Evolutionary conservation across 176 grass and related monocot genomes (phyloP).

Genomic region (Carex myosuroides): DNA sequence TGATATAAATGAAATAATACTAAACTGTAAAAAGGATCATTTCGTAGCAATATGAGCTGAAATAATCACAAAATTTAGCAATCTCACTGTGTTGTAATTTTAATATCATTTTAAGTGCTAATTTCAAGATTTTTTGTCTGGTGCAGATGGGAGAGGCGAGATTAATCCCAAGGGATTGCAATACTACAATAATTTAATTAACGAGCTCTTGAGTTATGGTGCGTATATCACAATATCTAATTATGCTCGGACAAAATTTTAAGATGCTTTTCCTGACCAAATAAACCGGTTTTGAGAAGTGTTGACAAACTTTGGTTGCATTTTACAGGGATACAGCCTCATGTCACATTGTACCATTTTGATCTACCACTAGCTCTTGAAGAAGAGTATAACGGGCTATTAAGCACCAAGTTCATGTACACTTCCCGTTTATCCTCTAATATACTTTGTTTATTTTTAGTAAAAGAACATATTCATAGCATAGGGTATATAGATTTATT

Average conservation of each 20-base stretch:
- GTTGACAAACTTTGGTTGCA: not conserved
- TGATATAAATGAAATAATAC: not conserved
- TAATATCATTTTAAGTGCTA: not conserved
- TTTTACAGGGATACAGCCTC: constrained; percentile 56
- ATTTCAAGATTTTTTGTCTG: not conserved
- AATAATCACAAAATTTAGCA: not conserved
- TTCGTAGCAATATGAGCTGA: not conserved
- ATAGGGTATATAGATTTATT: not conserved
- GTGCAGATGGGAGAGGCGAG: constrained; percentile 71
- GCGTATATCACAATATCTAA: not conserved
- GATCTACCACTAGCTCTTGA: constrained; percentile 69
- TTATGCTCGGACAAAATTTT: not conserved
- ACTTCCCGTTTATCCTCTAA: not conserved
- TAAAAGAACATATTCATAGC: not conserved
- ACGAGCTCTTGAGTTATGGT: constrained; percentile 56
- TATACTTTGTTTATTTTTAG: not conserved
- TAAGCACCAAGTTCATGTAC: constrained; percentile 62
- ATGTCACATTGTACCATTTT: constrained; percentile 66
- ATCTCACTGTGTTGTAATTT: not conserved
- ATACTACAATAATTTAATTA: constrained; percentile 76
- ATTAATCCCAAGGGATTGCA: constrained; percentile 77
- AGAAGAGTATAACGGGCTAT: constrained; percentile 51
- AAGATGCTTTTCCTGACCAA: not conserved
- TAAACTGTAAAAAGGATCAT: not conserved
- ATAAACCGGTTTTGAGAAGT: not conserved